phyloP scores from a whole-genome alignment of 2,329 filamentous ascomycete species.

The Arthrocladium fulminans region DNA sequence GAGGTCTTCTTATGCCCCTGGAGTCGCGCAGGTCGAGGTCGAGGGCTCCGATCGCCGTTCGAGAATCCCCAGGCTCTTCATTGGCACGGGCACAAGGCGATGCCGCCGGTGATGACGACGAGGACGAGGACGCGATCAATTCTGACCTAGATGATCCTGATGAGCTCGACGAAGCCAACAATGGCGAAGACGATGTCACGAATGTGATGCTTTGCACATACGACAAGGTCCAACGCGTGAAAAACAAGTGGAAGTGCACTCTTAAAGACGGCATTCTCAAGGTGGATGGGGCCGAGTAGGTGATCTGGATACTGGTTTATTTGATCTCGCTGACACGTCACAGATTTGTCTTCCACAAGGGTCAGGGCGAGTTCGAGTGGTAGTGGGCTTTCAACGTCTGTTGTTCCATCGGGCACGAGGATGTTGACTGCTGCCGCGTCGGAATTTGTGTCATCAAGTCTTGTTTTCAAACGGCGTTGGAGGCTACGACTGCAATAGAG shows the following conservation, averaged over 20 bases:
- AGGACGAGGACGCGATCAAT: slow-evolving; percentile 89
- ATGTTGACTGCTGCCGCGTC: too few relatives aligned
- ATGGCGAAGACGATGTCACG: slow-evolving; percentile 72
- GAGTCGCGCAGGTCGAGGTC: slow-evolving; percentile 30
- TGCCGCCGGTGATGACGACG: slow-evolving; percentile 43
- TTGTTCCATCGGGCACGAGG: not conserved
- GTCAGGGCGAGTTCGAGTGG: slow-evolving; percentile 96
- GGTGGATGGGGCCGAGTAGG: slow-evolving; percentile 80
- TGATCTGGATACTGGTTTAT: slow-evolving; percentile 16
- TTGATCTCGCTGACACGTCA: slow-evolving; percentile 21
- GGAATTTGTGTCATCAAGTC: too few relatives aligned
- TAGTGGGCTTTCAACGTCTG: slow-evolving; percentile 38
- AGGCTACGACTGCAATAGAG: too few relatives aligned
- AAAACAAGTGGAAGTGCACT: slow-evolving; percentile 99
- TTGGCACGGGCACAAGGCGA: slow-evolving; percentile 45
- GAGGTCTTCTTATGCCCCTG: slow-evolving; percentile 38
- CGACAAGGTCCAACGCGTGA: slow-evolving; percentile 96
- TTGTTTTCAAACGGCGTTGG: too few relatives aligned
- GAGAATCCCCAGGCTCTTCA: slow-evolving; percentile 18
- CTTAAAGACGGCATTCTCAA: slow-evolving; percentile 94
- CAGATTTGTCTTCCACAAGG: slow-evolving; percentile 93
- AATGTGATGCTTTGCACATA: slow-evolving; percentile 99
- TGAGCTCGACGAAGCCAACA: slow-evolving; percentile 78
- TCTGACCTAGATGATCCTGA: slow-evolving; percentile 95
- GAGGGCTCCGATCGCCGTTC: slow-evolving; percentile 24